phyloP scores from a whole-genome alignment of 1,139 yeast genomes.

The Diutina rugosa region DNA sequence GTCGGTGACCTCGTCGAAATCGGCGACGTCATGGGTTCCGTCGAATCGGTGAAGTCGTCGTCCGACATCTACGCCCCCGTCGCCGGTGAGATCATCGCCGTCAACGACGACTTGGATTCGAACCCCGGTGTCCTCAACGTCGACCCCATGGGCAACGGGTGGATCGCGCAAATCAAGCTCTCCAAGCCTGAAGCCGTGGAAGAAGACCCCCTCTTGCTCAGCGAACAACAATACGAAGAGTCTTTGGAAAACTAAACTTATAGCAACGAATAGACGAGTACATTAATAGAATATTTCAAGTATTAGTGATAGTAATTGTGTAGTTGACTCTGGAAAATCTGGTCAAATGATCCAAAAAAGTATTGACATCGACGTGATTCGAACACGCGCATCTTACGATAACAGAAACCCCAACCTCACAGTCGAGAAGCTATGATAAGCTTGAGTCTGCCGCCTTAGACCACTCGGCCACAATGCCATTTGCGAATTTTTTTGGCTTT shows the following conservation, averaged over 20 bases:
- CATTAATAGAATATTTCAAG: background rate
- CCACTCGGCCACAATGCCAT: too few species aligned
- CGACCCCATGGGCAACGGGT: constrained; percentile 89
- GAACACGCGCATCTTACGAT: too few species aligned
- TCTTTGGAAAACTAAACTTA: constrained; percentile 38
- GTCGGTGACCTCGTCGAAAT: constrained; percentile 50
- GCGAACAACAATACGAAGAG: constrained; percentile 49
- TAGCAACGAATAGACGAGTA: background rate
- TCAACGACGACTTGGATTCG: constrained; percentile 52
- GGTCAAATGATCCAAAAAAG: too few species aligned
- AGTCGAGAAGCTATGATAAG: too few species aligned
- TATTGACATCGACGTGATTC: too few species aligned
- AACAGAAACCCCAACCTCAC: too few species aligned
- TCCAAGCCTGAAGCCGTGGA: constrained; percentile 18
- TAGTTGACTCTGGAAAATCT: too few species aligned
- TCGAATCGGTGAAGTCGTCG: constrained; percentile 91
- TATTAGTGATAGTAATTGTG: too few species aligned
- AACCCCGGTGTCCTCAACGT: constrained; percentile 69
- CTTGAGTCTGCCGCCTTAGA: too few species aligned
- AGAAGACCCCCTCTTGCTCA: constrained; percentile 20
- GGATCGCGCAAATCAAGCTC: constrained; percentile 74
- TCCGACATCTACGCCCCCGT: constrained; percentile 89
- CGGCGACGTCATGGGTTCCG: constrained; percentile 85
- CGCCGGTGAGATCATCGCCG: constrained; percentile 60
- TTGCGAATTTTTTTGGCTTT: too few species aligned